These are phyloP conservation scores for Obba rivulosa DNA, from an alignment of 768 basidiomycete genomes.

Conservation along the genomic window DNA sequence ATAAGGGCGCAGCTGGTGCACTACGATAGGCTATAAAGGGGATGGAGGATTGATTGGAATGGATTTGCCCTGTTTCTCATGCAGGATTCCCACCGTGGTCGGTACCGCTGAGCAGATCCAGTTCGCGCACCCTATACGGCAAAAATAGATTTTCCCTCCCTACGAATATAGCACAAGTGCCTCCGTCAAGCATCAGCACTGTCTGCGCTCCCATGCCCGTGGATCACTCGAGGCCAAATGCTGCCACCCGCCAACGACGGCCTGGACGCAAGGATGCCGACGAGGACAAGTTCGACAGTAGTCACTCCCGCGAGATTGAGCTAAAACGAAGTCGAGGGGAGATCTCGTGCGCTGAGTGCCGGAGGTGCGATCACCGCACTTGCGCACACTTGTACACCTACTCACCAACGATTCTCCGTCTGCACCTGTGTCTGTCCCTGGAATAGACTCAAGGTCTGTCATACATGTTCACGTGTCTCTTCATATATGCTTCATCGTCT, in stretches of 20 bases:
- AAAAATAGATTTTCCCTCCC: conserved; percentile 12
- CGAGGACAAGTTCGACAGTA: conserved; percentile 18
- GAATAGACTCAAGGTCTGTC: conserved; percentile 23
- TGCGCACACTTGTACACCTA: conserved; percentile 3
- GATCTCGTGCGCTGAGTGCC: conserved; percentile 79
- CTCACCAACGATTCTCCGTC: background rate
- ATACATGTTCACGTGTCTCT: background rate
- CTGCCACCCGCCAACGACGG: conserved; percentile 17
- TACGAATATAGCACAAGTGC: conserved; percentile 1
- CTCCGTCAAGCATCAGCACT: background rate
- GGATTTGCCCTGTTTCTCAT: too few species aligned
- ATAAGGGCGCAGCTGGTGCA: too few species aligned
- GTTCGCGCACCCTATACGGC: too few species aligned
- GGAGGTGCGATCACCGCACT: conserved; percentile 53
- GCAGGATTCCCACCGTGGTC: too few species aligned
- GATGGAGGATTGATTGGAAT: too few species aligned
- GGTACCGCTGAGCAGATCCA: too few species aligned
- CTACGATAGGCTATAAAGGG: too few species aligned
- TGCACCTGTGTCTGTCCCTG: background rate
- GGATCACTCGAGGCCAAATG: conserved; percentile 17
- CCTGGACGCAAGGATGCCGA: conserved; percentile 19
- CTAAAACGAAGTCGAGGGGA: conserved; percentile 69
- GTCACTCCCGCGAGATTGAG: conserved; percentile 48
- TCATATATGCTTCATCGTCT: background rate
- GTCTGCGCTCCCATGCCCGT: conserved; percentile 19